Percentiles rank a stretch among this genome's conserved stretches.
Conservation (phyloP, 1,284 basidiomycete species). For the Papiliotrema fonsecae region DNA sequence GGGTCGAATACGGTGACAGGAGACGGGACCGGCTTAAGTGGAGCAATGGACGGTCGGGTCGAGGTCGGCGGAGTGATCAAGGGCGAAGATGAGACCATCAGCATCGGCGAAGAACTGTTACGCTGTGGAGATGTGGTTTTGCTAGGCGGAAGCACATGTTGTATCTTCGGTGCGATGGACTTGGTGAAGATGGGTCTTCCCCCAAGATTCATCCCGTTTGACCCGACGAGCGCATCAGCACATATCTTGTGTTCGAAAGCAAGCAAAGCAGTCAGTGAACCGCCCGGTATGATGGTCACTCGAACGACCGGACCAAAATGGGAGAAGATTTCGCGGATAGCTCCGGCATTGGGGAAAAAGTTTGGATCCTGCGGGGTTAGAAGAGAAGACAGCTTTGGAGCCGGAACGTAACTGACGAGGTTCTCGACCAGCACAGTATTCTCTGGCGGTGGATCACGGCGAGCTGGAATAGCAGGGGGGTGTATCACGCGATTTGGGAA, state of each 20-base stretch:
- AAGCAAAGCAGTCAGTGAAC: slow-evolving; percentile 23
- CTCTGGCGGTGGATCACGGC: slow-evolving; percentile 19
- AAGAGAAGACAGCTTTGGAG: slow-evolving; percentile 11
- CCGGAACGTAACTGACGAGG: slow-evolving; percentile 18
- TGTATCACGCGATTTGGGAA: slow-evolving; percentile 44
- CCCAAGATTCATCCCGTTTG: slow-evolving; percentile 30
- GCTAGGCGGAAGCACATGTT: not conserved
- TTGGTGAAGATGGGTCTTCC: slow-evolving; percentile 18
- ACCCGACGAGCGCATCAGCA: slow-evolving; percentile 24
- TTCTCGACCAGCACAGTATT: slow-evolving; percentile 37
- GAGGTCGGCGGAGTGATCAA: no score
- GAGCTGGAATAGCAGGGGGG: slow-evolving; percentile 26
- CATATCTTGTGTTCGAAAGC: slow-evolving; percentile 33
- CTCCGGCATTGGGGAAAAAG: slow-evolving; percentile 28
- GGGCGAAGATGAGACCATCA: no score
- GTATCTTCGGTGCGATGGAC: not conserved
- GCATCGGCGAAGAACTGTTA: no score
- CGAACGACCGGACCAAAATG: slow-evolving; percentile 33
- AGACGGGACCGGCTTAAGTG: no score
- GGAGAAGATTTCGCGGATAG: slow-evolving; percentile 30
- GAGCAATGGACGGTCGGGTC: no score
- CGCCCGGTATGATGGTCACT: slow-evolving; percentile 22
- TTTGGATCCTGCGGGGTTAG: slow-evolving; percentile 34
- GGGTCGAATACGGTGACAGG: slow-evolving; percentile 14
- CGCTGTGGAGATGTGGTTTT: no score